A percentile compares a stretch with the other conserved stretches of the same genome.
These are phyloP conservation scores for Dunaliella sp. DNA, from an alignment of 139 green algal species.

Conservation along the genomic window DNA sequence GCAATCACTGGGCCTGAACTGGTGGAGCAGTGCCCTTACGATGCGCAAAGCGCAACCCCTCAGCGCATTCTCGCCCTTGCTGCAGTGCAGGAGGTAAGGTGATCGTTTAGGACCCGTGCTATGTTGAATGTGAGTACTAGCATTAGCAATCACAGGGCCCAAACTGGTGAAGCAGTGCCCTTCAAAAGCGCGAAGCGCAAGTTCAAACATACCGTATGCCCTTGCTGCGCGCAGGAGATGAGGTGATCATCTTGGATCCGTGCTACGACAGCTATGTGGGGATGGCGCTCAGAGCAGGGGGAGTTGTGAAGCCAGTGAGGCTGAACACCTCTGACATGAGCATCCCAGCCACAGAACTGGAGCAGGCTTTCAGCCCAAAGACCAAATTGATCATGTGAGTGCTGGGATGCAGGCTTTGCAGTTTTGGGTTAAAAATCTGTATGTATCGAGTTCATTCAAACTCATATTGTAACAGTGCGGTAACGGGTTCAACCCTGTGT, in stretches of 20 bases:
- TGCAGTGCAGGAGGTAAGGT: conserved; percentile 43
- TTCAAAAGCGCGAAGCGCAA: too few relatives aligned
- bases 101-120: conserved; percentile 78
- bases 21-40: not conserved
- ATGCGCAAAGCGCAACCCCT: too few relatives aligned
- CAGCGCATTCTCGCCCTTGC: not conserved
- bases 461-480: too few relatives aligned
- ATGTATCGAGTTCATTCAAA: too few relatives aligned
- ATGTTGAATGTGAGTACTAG: too few relatives aligned
- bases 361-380: conserved; percentile 37
- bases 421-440: too few relatives aligned
- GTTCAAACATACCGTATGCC: too few relatives aligned
- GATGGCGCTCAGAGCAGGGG: conserved; percentile 36
- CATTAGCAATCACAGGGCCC: too few relatives aligned
- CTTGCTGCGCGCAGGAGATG: not conserved
- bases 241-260: conserved; percentile 80
- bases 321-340: conserved; percentile 51
- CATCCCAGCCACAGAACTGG: conserved; percentile 36
- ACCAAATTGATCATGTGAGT: conserved; percentile 65
- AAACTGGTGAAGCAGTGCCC: not conserved
- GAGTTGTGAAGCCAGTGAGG: conserved; percentile 39
- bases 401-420: too few relatives aligned
- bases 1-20: not conserved
- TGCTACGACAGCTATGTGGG: conserved; percentile 67
- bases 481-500: too few relatives aligned